Evolutionary conservation across 1,284 basidiomycete species (phyloP).

Genomic region (Heliocybe sulcata): DNA sequence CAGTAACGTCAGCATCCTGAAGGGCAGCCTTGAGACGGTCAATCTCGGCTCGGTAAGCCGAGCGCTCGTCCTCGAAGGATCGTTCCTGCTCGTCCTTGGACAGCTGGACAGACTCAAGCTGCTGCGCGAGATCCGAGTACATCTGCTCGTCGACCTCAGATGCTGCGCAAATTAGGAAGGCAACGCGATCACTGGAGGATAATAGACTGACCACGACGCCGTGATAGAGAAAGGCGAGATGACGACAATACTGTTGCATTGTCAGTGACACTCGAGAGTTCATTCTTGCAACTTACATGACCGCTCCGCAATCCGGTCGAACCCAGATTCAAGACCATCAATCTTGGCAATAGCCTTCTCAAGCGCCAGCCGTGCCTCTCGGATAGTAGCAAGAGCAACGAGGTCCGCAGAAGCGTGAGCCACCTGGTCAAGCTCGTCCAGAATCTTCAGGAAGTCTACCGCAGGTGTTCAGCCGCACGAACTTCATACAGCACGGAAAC

Average conservation of each 20-base stretch:
- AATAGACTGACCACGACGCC: conserved; percentile 53
- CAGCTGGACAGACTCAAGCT: conserved; percentile 49
- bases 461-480: background rate
- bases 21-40: conserved; percentile 38
- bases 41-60: conserved; percentile 43
- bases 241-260: conserved; percentile 55
- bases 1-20: conserved; percentile 28
- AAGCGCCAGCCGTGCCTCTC: conserved; percentile 51
- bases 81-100: conserved; percentile 49
- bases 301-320: conserved; percentile 76
- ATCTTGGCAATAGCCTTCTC: conserved; percentile 68
- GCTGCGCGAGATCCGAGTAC: conserved; percentile 61
- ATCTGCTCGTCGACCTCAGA: conserved; percentile 63
- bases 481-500: background rate
- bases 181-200: background rate
- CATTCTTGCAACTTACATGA: conserved; percentile 47
- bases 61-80: conserved; percentile 41
- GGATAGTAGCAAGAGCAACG: conserved; percentile 46
- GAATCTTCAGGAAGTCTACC: conserved; percentile 51
- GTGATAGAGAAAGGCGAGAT: conserved; percentile 57
- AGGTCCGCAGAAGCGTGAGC: conserved; percentile 35
- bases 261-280: conserved; percentile 2
- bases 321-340: conserved; percentile 67
- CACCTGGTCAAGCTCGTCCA: conserved; percentile 60
- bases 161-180: conserved; percentile 28